These are phyloP conservation scores for Lentithecium fluviatile DNA, from an alignment of 495 filamentous ascomycete species.

Conservation along the genomic window DNA sequence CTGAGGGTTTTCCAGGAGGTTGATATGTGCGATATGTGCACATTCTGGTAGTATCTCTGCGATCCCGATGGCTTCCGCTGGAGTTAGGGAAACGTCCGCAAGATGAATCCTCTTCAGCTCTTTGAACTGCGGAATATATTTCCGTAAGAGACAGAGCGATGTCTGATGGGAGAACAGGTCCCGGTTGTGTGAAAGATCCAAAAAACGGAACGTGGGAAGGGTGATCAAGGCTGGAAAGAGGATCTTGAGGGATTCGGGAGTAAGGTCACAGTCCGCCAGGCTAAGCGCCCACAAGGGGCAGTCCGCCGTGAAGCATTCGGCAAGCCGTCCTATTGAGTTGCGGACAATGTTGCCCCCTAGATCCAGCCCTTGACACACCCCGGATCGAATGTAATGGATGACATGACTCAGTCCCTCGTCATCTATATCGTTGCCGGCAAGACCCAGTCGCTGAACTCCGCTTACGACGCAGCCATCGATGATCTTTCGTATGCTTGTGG, in stretches of 20 bases:
- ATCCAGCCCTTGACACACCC: constrained; percentile 83
- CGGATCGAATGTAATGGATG: constrained; percentile 66
- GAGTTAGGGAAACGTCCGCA: constrained; percentile 76
- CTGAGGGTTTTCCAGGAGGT: constrained; percentile 77
- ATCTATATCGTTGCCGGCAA: constrained; percentile 77
- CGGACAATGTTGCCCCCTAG: constrained; percentile 85
- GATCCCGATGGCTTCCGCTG: constrained; percentile 84
- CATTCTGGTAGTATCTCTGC: constrained; percentile 87
- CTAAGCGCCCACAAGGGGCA: constrained; percentile 76
- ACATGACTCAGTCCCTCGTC: constrained; percentile 72
- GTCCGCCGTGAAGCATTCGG: constrained; percentile 59
- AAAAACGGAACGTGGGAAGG: constrained; percentile 76
- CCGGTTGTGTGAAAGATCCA: constrained; percentile 88
- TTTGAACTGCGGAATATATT: constrained; percentile 80
- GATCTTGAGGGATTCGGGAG: constrained; percentile 64
- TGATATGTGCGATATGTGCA: constrained; percentile 79
- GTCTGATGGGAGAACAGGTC: constrained; percentile 77
- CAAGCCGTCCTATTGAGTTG: constrained; percentile 67
- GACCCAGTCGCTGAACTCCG: constrained; percentile 71
- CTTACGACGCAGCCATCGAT: constrained; percentile 73
- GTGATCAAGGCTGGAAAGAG: constrained; percentile 72
- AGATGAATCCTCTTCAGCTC: constrained; percentile 83
- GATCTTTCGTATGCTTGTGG: constrained; percentile 67
- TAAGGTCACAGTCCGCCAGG: constrained; percentile 82
- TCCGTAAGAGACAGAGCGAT: constrained; percentile 71